phyloP scores from a whole-genome alignment of 2,329 filamentous ascomycete species.

The Diaporthe batatas region DNA sequence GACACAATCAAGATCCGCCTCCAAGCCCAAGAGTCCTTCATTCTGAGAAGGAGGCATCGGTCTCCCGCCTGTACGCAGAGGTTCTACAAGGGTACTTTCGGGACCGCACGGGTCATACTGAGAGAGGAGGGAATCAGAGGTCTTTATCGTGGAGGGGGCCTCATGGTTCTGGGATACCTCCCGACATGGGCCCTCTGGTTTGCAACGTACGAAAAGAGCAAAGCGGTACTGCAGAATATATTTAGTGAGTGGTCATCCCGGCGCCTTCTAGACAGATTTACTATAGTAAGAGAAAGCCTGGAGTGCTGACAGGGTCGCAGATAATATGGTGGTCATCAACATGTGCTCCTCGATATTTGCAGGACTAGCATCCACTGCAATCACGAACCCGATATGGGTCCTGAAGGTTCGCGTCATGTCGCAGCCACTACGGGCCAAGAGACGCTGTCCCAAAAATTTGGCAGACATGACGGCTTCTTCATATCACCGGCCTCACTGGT shows the following conservation, averaged over 20 bases:
- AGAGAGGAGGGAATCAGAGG: conserved; percentile 88
- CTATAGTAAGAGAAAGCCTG: too few relatives aligned
- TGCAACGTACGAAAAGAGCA: conserved; percentile 93
- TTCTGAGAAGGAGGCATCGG: conserved; percentile 62
- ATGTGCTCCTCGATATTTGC: conserved; percentile 92
- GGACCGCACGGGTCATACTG: conserved; percentile 89
- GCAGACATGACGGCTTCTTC: conserved; percentile 66
- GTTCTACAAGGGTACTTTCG: conserved; percentile 88
- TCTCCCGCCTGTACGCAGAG: conserved; percentile 59
- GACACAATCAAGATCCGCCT: conserved; percentile 99
- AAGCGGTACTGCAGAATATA: conserved; percentile 76
- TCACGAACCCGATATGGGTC: conserved; percentile 98
- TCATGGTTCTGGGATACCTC: conserved; percentile 96
- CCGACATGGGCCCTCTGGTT: conserved; percentile 99
- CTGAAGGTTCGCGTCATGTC: conserved; percentile 99
- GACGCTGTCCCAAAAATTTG: conserved; percentile 61
- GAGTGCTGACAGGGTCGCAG: conserved; percentile 59
- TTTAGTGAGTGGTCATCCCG: conserved; percentile 64
- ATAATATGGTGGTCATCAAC: conserved; percentile 82
- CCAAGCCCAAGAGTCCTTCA: conserved; percentile 89
- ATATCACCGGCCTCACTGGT: conserved; percentile 76
- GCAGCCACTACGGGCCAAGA: conserved; percentile 70
- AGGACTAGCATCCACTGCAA: conserved; percentile 91
- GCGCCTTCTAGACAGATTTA: not conserved
- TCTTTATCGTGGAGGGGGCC: conserved; percentile 92